Conservation (phyloP, 2,329 filamentous ascomycete genomes). For the Penicillium rolfsii region DNA sequence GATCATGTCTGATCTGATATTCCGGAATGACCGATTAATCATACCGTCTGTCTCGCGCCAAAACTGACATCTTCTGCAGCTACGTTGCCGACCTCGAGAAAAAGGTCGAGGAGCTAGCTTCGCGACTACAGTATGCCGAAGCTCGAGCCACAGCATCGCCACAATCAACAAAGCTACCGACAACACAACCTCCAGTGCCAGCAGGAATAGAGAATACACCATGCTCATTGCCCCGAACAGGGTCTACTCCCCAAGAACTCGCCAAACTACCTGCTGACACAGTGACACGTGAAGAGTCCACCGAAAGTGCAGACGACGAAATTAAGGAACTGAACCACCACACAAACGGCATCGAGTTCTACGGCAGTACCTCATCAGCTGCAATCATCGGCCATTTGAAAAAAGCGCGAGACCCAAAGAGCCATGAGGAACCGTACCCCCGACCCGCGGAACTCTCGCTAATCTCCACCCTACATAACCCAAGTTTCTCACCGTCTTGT, state of each 20-base stretch:
- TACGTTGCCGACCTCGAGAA: slow-evolving; percentile 44
- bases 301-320: slow-evolving; percentile 41
- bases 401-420: slow-evolving; percentile 32
- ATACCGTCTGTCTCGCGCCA: background rate
- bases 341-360: slow-evolving; percentile 53
- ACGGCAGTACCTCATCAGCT: slow-evolving; percentile 53
- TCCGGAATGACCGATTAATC: background rate
- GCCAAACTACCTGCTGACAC: slow-evolving; percentile 19
- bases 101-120: slow-evolving; percentile 37
- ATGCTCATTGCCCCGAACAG: slow-evolving; percentile 29
- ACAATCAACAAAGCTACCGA: slow-evolving; percentile 8
- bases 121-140: slow-evolving; percentile 32
- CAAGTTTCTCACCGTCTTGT: slow-evolving; percentile 45
- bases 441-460: slow-evolving; percentile 40
- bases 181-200: slow-evolving; percentile 8
- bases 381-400: slow-evolving; percentile 51
- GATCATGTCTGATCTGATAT: no score
- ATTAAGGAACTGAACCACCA: slow-evolving; percentile 51
- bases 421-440: slow-evolving; percentile 20
- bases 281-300: slow-evolving; percentile 25
- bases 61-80: slow-evolving; percentile 24
- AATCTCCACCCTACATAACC: slow-evolving; percentile 52
- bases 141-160: slow-evolving; percentile 23
- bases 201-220: slow-evolving; percentile 28
- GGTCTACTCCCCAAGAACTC: slow-evolving; percentile 25